Percentiles rank a stretch among this genome's conserved stretches.
Evolutionary conservation across 192 early-diverging fungal species (phyloP).

Genomic region (Coemansia guatemalensis): DNA sequence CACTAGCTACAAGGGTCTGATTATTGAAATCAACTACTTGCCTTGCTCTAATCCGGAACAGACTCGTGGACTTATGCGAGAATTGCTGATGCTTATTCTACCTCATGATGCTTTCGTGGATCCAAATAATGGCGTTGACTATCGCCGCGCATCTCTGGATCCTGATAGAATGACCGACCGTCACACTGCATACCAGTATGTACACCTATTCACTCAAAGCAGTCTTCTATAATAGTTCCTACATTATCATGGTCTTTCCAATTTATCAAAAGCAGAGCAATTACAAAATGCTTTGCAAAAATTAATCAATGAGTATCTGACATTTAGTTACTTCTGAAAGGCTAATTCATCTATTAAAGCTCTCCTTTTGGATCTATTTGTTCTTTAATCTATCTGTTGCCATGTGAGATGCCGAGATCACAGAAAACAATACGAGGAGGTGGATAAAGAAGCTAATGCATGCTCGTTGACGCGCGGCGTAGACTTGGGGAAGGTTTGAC

Average conservation of each 20-base stretch:
- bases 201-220: conserved; percentile 49
- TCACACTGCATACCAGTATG: conserved; percentile 54
- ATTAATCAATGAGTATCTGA: not conserved
- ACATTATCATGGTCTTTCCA: not conserved
- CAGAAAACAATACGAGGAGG: too few relatives aligned
- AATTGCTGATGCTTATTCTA: conserved; percentile 47
- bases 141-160: conserved; percentile 37
- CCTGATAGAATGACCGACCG: conserved; percentile 44
- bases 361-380: not conserved
- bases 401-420: not conserved
- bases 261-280: not conserved
- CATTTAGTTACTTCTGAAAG: not conserved
- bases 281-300: not conserved
- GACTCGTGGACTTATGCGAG: conserved; percentile 48
- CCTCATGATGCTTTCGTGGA: conserved; percentile 48
- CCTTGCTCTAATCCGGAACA: conserved; percentile 50
- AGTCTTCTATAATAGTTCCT: conserved; percentile 27
- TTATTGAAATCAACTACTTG: conserved; percentile 53
- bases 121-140: conserved; percentile 43
- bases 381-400: not conserved
- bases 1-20: conserved; percentile 50
- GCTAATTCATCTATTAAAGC: not conserved
- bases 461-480: too few relatives aligned
- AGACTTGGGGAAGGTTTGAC: not conserved
- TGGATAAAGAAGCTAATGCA: too few relatives aligned